Conservation (phyloP, 2,329 filamentous ascomycete species). For the Colletotrichum costaricense region DNA sequence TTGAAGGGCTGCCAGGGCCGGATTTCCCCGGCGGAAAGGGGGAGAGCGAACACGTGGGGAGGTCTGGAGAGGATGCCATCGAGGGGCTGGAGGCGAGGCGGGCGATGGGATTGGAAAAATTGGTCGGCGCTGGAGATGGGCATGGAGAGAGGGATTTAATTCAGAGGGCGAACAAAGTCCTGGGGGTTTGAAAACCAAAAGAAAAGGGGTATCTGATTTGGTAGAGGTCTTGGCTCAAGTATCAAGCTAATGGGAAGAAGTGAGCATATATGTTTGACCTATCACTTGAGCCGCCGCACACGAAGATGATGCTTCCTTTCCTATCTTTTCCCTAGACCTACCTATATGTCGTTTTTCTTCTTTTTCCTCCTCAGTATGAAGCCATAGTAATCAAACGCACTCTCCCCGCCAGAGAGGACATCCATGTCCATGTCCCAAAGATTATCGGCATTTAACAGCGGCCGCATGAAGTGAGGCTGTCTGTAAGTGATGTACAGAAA, state of each 20-base stretch:
- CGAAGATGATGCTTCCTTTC: too few species aligned
- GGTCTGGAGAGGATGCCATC: constrained; percentile 54
- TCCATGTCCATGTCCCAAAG: constrained; percentile 59
- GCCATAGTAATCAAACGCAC: constrained; percentile 61
- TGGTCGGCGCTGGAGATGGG: constrained; percentile 41
- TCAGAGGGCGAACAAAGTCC: constrained; percentile 54
- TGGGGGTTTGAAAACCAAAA: constrained; percentile 50
- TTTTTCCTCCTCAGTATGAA: constrained; percentile 51
- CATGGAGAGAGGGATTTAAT: constrained; percentile 51
- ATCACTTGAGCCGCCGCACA: too few species aligned
- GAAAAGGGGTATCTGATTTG: not conserved
- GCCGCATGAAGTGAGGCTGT: constrained; percentile 65
- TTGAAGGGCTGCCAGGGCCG: constrained; percentile 73
- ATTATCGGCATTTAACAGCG: constrained; percentile 51
- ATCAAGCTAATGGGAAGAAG: not conserved
- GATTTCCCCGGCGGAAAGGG: constrained; percentile 80
- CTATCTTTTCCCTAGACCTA: not conserved
- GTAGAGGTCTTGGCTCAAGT: not conserved
- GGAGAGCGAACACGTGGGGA: constrained; percentile 65
- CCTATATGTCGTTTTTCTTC: constrained; percentile 40
- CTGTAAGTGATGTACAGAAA: constrained; percentile 66
- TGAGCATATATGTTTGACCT: not conserved
- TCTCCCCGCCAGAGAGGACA: constrained; percentile 48
- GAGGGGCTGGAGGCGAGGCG: constrained; percentile 48
- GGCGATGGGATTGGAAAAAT: constrained; percentile 58